Base-by-base conservation (phyloP, 768 basidiomycete genomes). In the Lyophyllum shimeji region DNA sequence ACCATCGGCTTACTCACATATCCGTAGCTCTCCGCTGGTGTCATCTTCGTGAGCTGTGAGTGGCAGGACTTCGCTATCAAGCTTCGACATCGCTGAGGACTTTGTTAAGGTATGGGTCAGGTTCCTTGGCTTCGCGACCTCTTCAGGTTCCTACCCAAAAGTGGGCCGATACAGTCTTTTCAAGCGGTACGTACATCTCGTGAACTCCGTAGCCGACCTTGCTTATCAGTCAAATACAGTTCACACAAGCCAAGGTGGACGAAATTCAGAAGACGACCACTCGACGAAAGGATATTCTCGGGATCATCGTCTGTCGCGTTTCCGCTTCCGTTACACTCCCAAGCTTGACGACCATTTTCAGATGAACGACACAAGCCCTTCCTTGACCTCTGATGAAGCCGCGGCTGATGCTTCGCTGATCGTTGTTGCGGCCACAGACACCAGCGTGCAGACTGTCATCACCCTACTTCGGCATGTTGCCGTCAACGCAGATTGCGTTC, bases 381-480 rank as follows among this genome's bases (percentile, higher is more conserved):
- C n/a, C 39, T 37, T 52, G 11, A 42, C 50, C 1, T 12, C 33
- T 31, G 50, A 52, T 37, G 50, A 52, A 40, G 51, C 51, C n/a
- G 51, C 51, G 11, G 51, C 39, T 20, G 51, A 52, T 42, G 51
- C 51, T 23, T 39, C 31, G 13, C 34, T 52, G 20, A 44, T 52
- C 21, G 51, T 52, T 8, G 51, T 52, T 25, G 51, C 34, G 13
- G 51, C 51, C 20, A 52, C 51, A 17, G 51, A 52, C 27, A 52
- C 51, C 23, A 52, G 51, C 40, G 51, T 52, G 21, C 51, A 52
- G 42, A 52, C 51, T 11, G 42, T 52, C 23, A 33, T 52, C n/a
- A 52, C 51, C 24, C 40, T 52, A 20, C 25, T 52, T 24, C 51
- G 51, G 27, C 42, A 52, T 40, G 2, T 52, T 7, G 12, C 12